These are phyloP conservation scores for Apophysomyces sp. DNA, from an alignment of 371 early-diverging fungal genomes.

Conservation along the genomic window DNA sequence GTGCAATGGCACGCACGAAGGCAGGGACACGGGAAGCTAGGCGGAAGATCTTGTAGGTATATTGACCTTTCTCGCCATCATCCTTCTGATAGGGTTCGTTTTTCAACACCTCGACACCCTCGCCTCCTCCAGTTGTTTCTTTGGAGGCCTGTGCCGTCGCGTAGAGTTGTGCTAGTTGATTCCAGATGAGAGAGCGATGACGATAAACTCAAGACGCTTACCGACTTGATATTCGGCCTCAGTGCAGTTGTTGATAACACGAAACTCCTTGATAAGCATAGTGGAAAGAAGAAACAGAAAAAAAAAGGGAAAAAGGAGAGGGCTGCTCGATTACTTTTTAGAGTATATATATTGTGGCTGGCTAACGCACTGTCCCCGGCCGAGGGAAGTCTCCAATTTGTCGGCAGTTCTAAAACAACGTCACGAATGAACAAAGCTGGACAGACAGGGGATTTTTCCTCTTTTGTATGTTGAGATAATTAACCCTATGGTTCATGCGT, in stretches of 20 bases:
- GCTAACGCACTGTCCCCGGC: neutral
- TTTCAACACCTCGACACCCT: conserved; percentile 70
- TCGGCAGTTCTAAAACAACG: too few species aligned
- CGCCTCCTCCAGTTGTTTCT: conserved; percentile 68
- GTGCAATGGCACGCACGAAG: conserved; percentile 53
- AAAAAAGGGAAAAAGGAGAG: conserved; percentile 5
- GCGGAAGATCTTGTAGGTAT: conserved; percentile 71
- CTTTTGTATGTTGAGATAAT: too few species aligned
- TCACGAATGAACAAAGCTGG: too few species aligned
- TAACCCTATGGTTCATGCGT: too few species aligned
- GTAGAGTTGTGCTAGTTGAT: conserved; percentile 64
- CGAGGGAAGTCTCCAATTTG: too few species aligned
- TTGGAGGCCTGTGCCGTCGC: conserved; percentile 71
- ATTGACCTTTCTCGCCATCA: conserved; percentile 64
- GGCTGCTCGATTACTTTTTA: neutral
- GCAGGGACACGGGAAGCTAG: conserved; percentile 58
- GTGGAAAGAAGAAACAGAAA: conserved; percentile 12
- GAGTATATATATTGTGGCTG: neutral
- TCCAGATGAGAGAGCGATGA: neutral
- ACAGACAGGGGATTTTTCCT: too few species aligned
- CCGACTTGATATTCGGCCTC: conserved; percentile 65
- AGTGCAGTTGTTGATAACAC: conserved; percentile 70
- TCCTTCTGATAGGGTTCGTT: conserved; percentile 74
- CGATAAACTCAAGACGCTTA: conserved; percentile 3
- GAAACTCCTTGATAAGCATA: conserved; percentile 69